These are phyloP conservation scores for Fusarium aywerte DNA, from an alignment of 2,329 filamentous ascomycete genomes.

Conservation along the genomic window DNA sequence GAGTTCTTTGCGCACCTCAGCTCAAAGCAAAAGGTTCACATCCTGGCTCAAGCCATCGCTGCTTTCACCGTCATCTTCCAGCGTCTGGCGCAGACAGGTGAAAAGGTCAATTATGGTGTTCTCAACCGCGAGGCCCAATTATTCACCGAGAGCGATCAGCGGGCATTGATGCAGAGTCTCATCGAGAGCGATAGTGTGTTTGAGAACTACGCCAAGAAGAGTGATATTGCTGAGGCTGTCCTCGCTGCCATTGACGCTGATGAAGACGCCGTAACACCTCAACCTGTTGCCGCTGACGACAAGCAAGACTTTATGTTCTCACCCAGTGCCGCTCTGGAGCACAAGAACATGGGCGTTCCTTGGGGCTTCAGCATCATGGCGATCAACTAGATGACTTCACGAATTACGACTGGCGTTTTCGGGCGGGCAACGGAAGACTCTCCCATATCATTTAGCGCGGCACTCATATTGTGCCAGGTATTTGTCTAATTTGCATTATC, in stretches of 20 bases:
- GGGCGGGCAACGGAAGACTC: constrained; percentile 3
- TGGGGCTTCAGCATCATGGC: constrained; percentile 46
- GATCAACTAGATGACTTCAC: constrained; percentile 42
- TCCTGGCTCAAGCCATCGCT: constrained; percentile 45
- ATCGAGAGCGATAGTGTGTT: constrained; percentile 44
- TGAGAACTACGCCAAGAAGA: constrained; percentile 35
- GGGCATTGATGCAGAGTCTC: constrained; percentile 39
- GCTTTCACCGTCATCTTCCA: constrained; percentile 41
- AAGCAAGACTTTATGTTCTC: constrained; percentile 42
- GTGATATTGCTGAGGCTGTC: constrained; percentile 41
- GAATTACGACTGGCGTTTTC: constrained; percentile 43
- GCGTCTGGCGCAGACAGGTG: constrained; percentile 39
- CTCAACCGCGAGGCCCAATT: constrained; percentile 45
- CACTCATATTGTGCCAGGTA: constrained; percentile 30
- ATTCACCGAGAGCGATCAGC: constrained; percentile 46
- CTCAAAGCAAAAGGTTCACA: constrained; percentile 41
- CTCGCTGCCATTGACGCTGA: constrained; percentile 44
- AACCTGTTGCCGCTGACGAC: constrained; percentile 41
- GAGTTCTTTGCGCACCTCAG: constrained; percentile 43
- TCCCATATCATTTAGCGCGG: constrained; percentile 29
- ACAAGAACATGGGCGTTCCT: constrained; percentile 44
- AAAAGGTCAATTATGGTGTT: constrained; percentile 40
- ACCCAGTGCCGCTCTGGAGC: constrained; percentile 38
- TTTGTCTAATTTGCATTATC: constrained; percentile 41
- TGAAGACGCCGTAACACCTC: constrained; percentile 39